Percentiles rank a stretch among this genome's conserved stretches.
phyloP scores from a whole-genome alignment of 2,329 filamentous ascomycete genomes.

The Oidium heveae region DNA sequence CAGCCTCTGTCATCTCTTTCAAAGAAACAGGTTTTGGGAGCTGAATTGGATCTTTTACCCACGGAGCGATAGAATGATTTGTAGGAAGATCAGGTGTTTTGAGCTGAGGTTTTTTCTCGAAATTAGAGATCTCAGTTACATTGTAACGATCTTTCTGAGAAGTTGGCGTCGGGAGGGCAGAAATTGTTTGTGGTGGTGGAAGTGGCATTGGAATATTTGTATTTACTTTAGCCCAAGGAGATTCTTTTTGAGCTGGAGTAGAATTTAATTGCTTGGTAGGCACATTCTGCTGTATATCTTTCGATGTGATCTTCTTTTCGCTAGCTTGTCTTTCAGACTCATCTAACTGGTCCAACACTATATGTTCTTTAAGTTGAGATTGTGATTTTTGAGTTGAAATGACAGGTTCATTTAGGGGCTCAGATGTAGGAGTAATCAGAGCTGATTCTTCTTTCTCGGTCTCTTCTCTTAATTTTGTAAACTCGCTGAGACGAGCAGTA shows the following conservation, averaged over 20 bases:
- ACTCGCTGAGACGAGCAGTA: slow-evolving; percentile 45
- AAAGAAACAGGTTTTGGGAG: slow-evolving; percentile 67
- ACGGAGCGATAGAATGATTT: slow-evolving; percentile 62
- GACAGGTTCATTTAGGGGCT: slow-evolving; percentile 13
- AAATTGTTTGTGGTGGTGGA: slow-evolving; percentile 42
- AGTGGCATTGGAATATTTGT: slow-evolving; percentile 53
- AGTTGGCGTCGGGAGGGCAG: slow-evolving; percentile 67
- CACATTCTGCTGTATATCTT: slow-evolving; percentile 59
- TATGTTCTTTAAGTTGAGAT: slow-evolving; percentile 5
- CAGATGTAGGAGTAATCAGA: slow-evolving; percentile 4
- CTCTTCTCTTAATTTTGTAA: slow-evolving; percentile 52
- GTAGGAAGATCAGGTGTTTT: slow-evolving; percentile 41
- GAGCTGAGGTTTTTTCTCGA: slow-evolving; percentile 44
- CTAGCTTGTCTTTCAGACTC: slow-evolving; percentile 12
- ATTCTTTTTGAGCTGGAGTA: slow-evolving; percentile 7
- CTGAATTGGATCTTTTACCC: slow-evolving; percentile 67
- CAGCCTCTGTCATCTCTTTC: slow-evolving; percentile 89
- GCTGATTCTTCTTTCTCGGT: slow-evolving; percentile 28
- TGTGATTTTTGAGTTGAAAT: slow-evolving; percentile 8
- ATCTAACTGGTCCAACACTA: slow-evolving; percentile 5
- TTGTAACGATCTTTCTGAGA: slow-evolving; percentile 68
- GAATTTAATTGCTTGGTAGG: slow-evolving; percentile 31
- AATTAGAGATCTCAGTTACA: slow-evolving; percentile 45
- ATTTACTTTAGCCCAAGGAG: slow-evolving; percentile 32
- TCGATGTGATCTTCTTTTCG: slow-evolving; percentile 44